Base-by-base conservation (phyloP, 2,329 filamentous ascomycete genomes). In the Alternaria novae-zelandiae region DNA sequence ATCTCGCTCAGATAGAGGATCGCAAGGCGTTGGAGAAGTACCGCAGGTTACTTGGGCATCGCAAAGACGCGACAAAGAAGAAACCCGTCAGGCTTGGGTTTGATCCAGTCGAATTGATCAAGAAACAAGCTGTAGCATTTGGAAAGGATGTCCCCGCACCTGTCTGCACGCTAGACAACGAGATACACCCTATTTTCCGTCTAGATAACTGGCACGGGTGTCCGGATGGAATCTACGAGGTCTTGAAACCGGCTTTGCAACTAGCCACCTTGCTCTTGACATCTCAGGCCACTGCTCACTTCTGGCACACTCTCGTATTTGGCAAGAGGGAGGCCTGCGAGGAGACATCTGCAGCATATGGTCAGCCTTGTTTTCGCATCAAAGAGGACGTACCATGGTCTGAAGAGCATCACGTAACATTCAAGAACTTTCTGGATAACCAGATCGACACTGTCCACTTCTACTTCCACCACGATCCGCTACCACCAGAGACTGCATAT, bases 151-250 rank as follows among this genome's bases (percentile, higher is more conserved):
- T 64, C 8, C 44, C 64, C 3, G 61, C 70, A 20, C 68, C 65
- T 17, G 30, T 63, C 3, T 79, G 70, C 20, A 80, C 74, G 17
- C 71, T 81, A n/a, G 70, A 73, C 28, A 79, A 78, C 44, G 73
- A 77, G 2, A 75, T 80, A 20, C 78, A 80, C 57, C 67, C 76
- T 3, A 75, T 80, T 17, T 80, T 81, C 49, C 75, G 77, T 20
- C 65, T 70, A 4, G 78, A 79, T 13, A 81, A 81, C 50, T 81
- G 79, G 67, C 78, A 81, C 57, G 79, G 75, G 8, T 80, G 78
- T 61, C 70, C 79, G 2, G 76, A 79, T 56, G 74, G 69, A 2
- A 74, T 81, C 17, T 81, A 81, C 60, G 77, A 79, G 32, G 66
- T 77, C 2, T 61, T 81, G n/a, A 80, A 77, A 64, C 79, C 79